phyloP scores from a whole-genome alignment of 2,329 filamentous ascomycete species.

The Ceratocystiopsis minuta region DNA sequence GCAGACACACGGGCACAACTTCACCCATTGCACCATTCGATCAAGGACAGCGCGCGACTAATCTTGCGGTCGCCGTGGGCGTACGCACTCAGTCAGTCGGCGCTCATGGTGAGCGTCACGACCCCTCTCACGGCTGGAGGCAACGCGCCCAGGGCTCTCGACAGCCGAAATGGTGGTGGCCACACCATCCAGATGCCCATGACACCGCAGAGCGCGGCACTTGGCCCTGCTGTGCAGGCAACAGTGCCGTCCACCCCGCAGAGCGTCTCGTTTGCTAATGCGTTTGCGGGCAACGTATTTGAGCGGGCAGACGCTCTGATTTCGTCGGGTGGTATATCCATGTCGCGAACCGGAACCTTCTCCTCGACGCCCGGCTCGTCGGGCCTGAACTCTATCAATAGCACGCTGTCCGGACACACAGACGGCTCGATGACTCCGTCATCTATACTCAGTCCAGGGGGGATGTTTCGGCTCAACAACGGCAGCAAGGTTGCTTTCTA shows the following conservation, averaged over 20 bases:
- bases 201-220: slow-evolving; percentile 73
- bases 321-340: slow-evolving; percentile 37
- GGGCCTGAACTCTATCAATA: slow-evolving; percentile 18
- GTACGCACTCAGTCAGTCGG: slow-evolving; percentile 20
- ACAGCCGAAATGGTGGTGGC: background rate
- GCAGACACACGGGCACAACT: slow-evolving; percentile 56
- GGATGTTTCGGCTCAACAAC: slow-evolving; percentile 14
- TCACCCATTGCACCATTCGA: slow-evolving; percentile 62
- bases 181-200: slow-evolving; percentile 40
- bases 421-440: slow-evolving; percentile 15
- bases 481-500: slow-evolving; percentile 15
- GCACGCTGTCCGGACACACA: slow-evolving; percentile 11
- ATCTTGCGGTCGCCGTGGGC: slow-evolving; percentile 47
- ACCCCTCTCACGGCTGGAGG: slow-evolving; percentile 14
- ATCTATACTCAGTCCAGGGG: slow-evolving; percentile 14
- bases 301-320: slow-evolving; percentile 40
- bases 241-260: slow-evolving; percentile 61
- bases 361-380: slow-evolving; percentile 46
- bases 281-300: slow-evolving; percentile 41
- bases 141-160: background rate
- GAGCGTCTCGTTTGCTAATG: slow-evolving; percentile 34
- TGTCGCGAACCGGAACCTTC: slow-evolving; percentile 37
- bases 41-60: slow-evolving; percentile 60
- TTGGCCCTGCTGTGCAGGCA: slow-evolving; percentile 79
- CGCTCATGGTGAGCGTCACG: slow-evolving; percentile 14